These are phyloP conservation scores for Venturia effusa DNA, from an alignment of 2,329 filamentous ascomycete species.

Conservation along the genomic window DNA sequence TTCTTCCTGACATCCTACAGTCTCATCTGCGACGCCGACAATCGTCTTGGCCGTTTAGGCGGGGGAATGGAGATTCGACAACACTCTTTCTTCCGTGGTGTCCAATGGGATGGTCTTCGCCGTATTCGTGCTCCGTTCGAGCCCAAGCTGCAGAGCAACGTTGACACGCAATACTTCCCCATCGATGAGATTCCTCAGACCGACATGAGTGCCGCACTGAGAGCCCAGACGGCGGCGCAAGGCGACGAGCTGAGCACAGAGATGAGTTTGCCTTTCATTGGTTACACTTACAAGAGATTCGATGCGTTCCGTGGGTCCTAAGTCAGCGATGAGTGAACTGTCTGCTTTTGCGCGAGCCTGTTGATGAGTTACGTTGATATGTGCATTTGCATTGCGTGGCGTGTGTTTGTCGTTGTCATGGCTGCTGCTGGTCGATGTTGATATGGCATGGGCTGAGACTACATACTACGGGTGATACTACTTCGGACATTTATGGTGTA, in stretches of 20 bases:
- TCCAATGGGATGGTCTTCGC: slow-evolving; percentile 87
- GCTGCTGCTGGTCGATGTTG: not conserved
- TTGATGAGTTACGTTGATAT: not conserved
- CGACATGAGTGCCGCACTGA: slow-evolving; percentile 78
- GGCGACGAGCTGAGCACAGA: slow-evolving; percentile 72
- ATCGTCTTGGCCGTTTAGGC: slow-evolving; percentile 71
- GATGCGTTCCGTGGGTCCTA: slow-evolving; percentile 46
- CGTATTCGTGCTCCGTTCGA: slow-evolving; percentile 93
- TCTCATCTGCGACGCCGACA: slow-evolving; percentile 86
- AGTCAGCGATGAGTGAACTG: not conserved
- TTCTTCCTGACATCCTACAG: slow-evolving; percentile 34
- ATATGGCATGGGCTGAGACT: not conserved
- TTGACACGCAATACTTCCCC: slow-evolving; percentile 97
- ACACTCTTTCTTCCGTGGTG: slow-evolving; percentile 93
- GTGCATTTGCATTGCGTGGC: slow-evolving; percentile 4
- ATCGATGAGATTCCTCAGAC: slow-evolving; percentile 97
- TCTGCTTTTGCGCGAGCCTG: not conserved
- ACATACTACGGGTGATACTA: not conserved
- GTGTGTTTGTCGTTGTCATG: not conserved
- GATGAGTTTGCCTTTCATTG: slow-evolving; percentile 92
- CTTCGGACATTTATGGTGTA: not conserved
- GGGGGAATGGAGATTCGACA: slow-evolving; percentile 87
- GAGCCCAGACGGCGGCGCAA: slow-evolving; percentile 67
- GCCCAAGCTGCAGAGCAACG: slow-evolving; percentile 81
- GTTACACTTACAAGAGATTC: slow-evolving; percentile 97